Conservation (phyloP, 352 stramenopile genomes). For the Globisporangium paddicum region DNA sequence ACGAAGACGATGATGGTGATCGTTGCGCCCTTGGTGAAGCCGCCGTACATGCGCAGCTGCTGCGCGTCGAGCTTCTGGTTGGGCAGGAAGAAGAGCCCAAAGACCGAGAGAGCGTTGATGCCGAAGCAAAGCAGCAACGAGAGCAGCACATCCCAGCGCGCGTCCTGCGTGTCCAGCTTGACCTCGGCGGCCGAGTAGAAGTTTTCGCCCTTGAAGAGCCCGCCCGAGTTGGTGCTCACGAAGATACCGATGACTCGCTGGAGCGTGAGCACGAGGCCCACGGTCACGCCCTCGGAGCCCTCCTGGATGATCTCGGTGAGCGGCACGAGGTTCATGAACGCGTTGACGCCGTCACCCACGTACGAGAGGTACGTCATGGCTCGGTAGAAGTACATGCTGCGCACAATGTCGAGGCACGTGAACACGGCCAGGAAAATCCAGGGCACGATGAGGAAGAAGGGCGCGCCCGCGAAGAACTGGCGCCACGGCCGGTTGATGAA, state of each 20-base stretch:
- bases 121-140: constrained; percentile 36
- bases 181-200: constrained; percentile 25
- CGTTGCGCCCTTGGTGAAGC: constrained; percentile 39
- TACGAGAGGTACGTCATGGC: constrained; percentile 20
- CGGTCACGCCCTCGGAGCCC: constrained; percentile 45
- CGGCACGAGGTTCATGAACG: constrained; percentile 29
- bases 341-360: constrained; percentile 16
- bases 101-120: constrained; percentile 29
- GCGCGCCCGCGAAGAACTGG: constrained; percentile 25
- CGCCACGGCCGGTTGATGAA: constrained; percentile 45
- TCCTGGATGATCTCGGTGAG: constrained; percentile 59
- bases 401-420: constrained; percentile 26
- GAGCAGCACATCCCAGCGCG: constrained; percentile 27
- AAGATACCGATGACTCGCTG: constrained; percentile 49
- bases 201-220: constrained; percentile 31
- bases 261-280: constrained; percentile 47
- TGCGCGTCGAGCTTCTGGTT: constrained; percentile 68
- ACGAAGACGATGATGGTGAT: constrained; percentile 28
- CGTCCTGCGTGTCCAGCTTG: constrained; percentile 21
- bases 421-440: constrained; percentile 20
- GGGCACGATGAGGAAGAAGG: constrained; percentile 25
- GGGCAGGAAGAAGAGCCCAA: constrained; percentile 28
- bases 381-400: constrained; percentile 26
- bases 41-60: constrained; percentile 62
- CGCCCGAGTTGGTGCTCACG: constrained; percentile 32